Conservation (phyloP, 345 rosid genomes). For the Eucalyptus pauciflora region DNA sequence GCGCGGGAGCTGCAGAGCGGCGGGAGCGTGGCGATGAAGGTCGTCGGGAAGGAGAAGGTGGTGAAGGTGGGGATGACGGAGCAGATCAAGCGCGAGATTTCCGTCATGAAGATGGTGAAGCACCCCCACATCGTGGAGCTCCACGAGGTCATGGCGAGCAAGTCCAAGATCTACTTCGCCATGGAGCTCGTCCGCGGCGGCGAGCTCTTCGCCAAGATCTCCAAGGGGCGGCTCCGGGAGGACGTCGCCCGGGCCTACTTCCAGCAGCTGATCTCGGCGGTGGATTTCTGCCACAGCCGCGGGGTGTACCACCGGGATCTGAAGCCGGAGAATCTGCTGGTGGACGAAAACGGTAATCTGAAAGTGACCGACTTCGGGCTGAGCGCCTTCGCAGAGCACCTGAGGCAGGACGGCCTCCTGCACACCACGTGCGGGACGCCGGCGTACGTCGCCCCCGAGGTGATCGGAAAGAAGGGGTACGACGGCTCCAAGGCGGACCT, state of each 20-base stretch:
- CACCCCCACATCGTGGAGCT: slow-evolving; percentile 84
- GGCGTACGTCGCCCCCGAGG: slow-evolving; percentile 77
- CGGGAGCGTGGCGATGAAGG: slow-evolving; percentile 74
- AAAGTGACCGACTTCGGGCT: slow-evolving; percentile 91
- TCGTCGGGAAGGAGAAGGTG: slow-evolving; percentile 85
- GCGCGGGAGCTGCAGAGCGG: slow-evolving; percentile 56
- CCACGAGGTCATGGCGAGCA: slow-evolving; percentile 93
- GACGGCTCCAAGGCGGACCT: slow-evolving; percentile 18
- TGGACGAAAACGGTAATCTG: slow-evolving; percentile 69
- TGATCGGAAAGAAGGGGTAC: slow-evolving; percentile 13
- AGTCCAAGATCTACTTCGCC: slow-evolving; percentile 86
- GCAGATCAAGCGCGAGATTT: slow-evolving; percentile 82
- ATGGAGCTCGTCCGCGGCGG: slow-evolving; percentile 97
- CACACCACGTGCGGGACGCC: slow-evolving; percentile 94
- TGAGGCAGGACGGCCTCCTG: slow-evolving; percentile 69
- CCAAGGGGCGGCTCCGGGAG: slow-evolving; percentile 66
- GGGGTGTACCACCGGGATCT: slow-evolving; percentile 89
- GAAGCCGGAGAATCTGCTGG: slow-evolving; percentile 79
- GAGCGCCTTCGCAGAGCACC: slow-evolving; percentile 72
- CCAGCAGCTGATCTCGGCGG: slow-evolving; percentile 73
- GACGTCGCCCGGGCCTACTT: slow-evolving; percentile 70
- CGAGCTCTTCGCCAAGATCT: slow-evolving; percentile 65
- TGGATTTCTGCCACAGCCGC: slow-evolving; percentile 91
- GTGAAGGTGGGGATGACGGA: slow-evolving; percentile 92
- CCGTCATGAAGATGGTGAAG: slow-evolving; percentile 94